Base-by-base conservation (phyloP, 2,329 filamentous ascomycete species). In the Ramichloridium luteum region DNA sequence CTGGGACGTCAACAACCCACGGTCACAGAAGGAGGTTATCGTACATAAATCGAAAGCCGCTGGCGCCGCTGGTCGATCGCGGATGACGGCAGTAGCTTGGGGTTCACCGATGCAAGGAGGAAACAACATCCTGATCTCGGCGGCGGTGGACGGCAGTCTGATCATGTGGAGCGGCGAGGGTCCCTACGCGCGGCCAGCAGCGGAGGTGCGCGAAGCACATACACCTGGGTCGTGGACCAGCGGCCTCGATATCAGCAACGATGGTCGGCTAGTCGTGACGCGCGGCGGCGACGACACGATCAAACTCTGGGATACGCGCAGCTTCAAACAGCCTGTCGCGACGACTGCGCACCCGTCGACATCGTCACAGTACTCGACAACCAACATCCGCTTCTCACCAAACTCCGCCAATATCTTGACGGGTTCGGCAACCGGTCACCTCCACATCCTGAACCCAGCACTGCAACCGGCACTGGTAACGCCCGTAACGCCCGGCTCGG, bases 291-390 rank as follows among this genome's bases (percentile, higher is more conserved):
- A 98, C 57, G 75, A 92, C 51, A 70, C 80, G 2, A 88, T 98
- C 57, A 96, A 96, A 60, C 68, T 94, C 2, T 98, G 90, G 90
- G 90, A 98, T 54, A 92, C 79, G 3, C 75, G 90, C 36, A 96
- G 94, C 51, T 93, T 98, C 66, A 96, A 90, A 54, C 68, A 79
- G 35, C 84, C 90, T 3, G 70, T 98, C 10, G 82, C 84, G 28
- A 81, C 77, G 1, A 74, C 83, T 11, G 63, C 77, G 4, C 85
- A 93, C 56, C 59, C 72, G 1, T 93, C 88, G 1, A 93, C 82
- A 10, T 88, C 84, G 1, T 75, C 77, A 36, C 77, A 85, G 48
- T 93, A 82, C 53, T 73, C 81, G 1, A 86, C 82, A 37, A 80
- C 76, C 32, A 93, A 85, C 51, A 93, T 98, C 51, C 72, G 73